Conservation (phyloP, 2,329 filamentous ascomycete genomes). For the Meredithiella fracta region DNA sequence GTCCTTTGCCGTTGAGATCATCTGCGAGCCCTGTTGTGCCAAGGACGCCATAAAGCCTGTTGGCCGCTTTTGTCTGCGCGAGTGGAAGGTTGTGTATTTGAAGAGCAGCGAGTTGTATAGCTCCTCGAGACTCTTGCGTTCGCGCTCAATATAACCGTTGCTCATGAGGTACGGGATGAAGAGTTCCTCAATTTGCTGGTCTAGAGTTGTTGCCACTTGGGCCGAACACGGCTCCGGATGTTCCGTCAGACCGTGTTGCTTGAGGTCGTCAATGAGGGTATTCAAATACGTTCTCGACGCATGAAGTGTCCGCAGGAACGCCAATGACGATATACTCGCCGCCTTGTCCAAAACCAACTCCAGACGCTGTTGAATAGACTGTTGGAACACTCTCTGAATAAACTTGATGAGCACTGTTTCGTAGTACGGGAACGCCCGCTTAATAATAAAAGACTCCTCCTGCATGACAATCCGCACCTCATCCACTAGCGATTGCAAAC, state of each 20-base stretch:
- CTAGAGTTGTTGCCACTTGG: constrained; percentile 60
- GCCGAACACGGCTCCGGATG: constrained; percentile 83
- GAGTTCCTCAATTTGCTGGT: constrained; percentile 61
- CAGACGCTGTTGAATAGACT: constrained; percentile 88
- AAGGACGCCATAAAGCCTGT: constrained; percentile 87
- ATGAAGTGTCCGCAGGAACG: constrained; percentile 80
- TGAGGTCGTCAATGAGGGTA: constrained; percentile 76
- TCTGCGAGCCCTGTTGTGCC: constrained; percentile 74
- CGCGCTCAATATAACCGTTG: constrained; percentile 54
- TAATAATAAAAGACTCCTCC: constrained; percentile 93
- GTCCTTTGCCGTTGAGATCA: constrained; percentile 75
- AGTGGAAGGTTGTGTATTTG: constrained; percentile 94
- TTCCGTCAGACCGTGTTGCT: constrained; percentile 85
- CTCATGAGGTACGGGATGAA: constrained; percentile 56
- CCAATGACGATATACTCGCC: constrained; percentile 74
- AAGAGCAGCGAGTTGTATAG: constrained; percentile 83
- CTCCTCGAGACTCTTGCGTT: constrained; percentile 56
- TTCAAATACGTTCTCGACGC: constrained; percentile 82
- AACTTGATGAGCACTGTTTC: constrained; percentile 89
- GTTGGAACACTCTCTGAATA: constrained; percentile 88
- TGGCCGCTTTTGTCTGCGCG: constrained; percentile 68
- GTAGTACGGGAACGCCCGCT: constrained; percentile 87
- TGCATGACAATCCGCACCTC: constrained; percentile 93
- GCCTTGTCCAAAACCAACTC: constrained; percentile 95
- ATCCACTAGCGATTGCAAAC: constrained; percentile 77